Evolutionary conservation across 768 basidiomycete species (phyloP).

Genomic region (Boletus speciosus): DNA sequence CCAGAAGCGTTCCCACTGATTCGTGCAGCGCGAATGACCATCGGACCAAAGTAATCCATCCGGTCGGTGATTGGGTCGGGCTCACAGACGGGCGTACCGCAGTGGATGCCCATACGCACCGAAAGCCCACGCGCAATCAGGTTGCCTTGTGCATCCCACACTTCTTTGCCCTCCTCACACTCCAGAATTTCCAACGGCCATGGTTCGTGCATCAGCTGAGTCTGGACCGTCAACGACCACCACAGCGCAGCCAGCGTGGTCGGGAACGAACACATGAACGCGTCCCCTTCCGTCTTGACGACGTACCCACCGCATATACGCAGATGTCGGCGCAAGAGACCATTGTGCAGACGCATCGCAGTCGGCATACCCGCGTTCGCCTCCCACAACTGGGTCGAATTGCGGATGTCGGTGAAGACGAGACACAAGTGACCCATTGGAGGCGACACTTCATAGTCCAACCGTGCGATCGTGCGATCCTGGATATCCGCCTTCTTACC

Average conservation of each 20-base stretch:
- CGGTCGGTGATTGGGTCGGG: conserved; percentile 86
- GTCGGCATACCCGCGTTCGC: conserved; percentile 92
- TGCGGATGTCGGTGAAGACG: conserved; percentile 97
- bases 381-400: conserved; percentile 97
- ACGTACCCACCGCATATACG: conserved; percentile 94
- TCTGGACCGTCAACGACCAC: conserved; percentile 87
- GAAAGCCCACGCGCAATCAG: conserved; percentile 85
- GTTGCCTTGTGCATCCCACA: conserved; percentile 60
- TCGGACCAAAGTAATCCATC: conserved; percentile 98
- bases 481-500: conserved; percentile 47
- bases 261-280: conserved; percentile 98
- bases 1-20: conserved; percentile 81
- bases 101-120: conserved; percentile 97
- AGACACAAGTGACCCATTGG: conserved; percentile 87
- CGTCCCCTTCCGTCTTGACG: conserved; percentile 99
- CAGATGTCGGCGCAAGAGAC: conserved; percentile 76
- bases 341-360: conserved; percentile 89
- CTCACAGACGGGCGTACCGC: conserved; percentile 85
- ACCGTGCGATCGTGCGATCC: conserved; percentile 57
- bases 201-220: conserved; percentile 70
- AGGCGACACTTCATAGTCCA: conserved; percentile 77
- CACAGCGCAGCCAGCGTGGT: conserved; percentile 81
- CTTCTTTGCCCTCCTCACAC: conserved; percentile 83
- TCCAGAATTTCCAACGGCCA: conserved; percentile 96
- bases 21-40: conserved; percentile 91